phyloP scores from a whole-genome alignment of 108 stramenopile species.

The Discostella pseudostelligera region DNA sequence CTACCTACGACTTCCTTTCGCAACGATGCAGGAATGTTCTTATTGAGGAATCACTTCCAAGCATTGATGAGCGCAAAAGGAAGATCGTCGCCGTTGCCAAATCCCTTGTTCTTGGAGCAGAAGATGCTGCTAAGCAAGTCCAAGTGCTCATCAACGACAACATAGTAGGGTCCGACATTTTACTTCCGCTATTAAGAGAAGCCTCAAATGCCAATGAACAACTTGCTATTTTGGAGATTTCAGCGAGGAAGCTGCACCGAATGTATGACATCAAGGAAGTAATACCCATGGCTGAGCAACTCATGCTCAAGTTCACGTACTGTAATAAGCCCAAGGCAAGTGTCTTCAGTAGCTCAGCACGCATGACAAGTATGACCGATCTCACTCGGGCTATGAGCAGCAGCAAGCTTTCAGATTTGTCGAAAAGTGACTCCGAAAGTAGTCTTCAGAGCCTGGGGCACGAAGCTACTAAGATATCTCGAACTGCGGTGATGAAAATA shows the following conservation, averaged over 20 bases:
- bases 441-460: constrained; percentile 48
- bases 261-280: constrained; percentile 75
- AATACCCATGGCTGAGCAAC: constrained; percentile 45
- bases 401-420: constrained; percentile 59
- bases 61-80: constrained; percentile 71
- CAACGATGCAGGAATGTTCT: constrained; percentile 86
- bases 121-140: constrained; percentile 44
- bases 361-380: constrained; percentile 87
- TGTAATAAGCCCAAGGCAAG: constrained; percentile 67
- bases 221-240: constrained; percentile 78
- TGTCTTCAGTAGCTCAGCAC: constrained; percentile 64
- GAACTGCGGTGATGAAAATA: constrained; percentile 66
- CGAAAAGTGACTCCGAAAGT: constrained; percentile 60
- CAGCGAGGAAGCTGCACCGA: constrained; percentile 82
- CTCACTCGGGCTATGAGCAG: constrained; percentile 67
- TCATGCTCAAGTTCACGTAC: constrained; percentile 71
- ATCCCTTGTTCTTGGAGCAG: constrained; percentile 37
- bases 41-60: constrained; percentile 91
- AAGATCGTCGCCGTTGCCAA: constrained; percentile 57
- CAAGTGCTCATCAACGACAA: constrained; percentile 76
- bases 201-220: constrained; percentile 51
- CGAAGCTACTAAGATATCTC: constrained; percentile 54
- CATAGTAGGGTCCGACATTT: constrained; percentile 82
- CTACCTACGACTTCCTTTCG: constrained; percentile 75
- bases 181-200: constrained; percentile 71